These are phyloP conservation scores for Apiospora aurea DNA, from an alignment of 2,329 filamentous ascomycete species.

Conservation along the genomic window DNA sequence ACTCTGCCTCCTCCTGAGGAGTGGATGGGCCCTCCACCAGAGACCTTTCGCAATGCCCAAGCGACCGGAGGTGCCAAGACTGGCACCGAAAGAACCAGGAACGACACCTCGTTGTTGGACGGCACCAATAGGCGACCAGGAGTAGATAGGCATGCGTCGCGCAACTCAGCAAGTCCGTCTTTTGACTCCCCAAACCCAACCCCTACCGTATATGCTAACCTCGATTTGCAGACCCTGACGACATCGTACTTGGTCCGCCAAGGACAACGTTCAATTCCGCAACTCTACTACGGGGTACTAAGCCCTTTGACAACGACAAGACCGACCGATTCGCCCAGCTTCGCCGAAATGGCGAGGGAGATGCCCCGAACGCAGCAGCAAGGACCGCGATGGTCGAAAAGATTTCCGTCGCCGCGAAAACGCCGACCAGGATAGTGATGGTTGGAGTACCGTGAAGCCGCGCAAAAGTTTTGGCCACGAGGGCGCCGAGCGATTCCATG, in stretches of 20 bases:
- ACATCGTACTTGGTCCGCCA: constrained; percentile 85
- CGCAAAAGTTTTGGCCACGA: constrained; percentile 77
- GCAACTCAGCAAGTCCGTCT: constrained; percentile 63
- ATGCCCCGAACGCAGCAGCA: constrained; percentile 41
- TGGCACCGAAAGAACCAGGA: constrained; percentile 52
- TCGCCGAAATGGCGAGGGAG: constrained; percentile 60
- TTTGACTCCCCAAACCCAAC: constrained; percentile 22
- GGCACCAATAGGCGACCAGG: constrained; percentile 59
- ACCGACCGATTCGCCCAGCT: constrained; percentile 66
- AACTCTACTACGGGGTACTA: constrained; percentile 61
- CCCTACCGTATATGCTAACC: constrained; percentile 29
- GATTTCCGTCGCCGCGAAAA: constrained; percentile 61
- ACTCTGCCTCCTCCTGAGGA: constrained; percentile 84
- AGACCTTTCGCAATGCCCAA: constrained; percentile 52
- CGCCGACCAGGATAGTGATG: constrained; percentile 69
- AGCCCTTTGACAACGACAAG: constrained; percentile 62
- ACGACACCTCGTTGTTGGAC: constrained; percentile 54
- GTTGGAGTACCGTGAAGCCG: constrained; percentile 77
- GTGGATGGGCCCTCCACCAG: constrained; percentile 80
- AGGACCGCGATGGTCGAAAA: constrained; percentile 56
- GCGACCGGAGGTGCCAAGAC: constrained; percentile 44
- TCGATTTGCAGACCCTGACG: constrained; percentile 68
- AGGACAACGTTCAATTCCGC: constrained; percentile 83
- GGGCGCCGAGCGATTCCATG: constrained; percentile 74
- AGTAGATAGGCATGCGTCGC: constrained; percentile 61